A percentile compares a stretch with the other conserved stretches of the same genome.
Evolutionary conservation across 805 yeast genomes (phyloP).

Genomic region (Sugiyamaella lignohabitans): DNA sequence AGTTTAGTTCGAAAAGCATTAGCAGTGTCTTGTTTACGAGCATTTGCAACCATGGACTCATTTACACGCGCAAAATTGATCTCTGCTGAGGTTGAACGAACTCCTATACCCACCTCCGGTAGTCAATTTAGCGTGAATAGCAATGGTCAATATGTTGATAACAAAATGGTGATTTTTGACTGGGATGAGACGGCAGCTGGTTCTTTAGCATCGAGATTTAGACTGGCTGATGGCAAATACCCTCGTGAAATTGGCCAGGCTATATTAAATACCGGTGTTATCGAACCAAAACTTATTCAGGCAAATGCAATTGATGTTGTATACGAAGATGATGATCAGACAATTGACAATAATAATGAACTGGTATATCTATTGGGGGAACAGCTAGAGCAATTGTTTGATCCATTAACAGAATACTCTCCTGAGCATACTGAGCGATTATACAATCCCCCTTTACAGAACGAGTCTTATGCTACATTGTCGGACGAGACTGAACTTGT

Average conservation of each 20-base stretch:
- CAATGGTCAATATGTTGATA: constrained; percentile 1
- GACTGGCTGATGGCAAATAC: constrained; percentile 42
- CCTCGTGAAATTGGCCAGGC: constrained; percentile 55
- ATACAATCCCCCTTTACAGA: constrained; percentile 53
- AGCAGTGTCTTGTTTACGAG: constrained; percentile 66
- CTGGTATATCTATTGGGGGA: constrained; percentile 74
- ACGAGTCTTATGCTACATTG: constrained; percentile 9
- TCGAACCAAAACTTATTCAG: constrained; percentile 43
- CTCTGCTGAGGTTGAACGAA: constrained; percentile 1
- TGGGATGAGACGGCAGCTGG: constrained; percentile 89
- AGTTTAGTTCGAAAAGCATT: constrained; percentile 66
- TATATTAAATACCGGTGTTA: constrained; percentile 50
- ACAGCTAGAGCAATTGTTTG: constrained; percentile 82
- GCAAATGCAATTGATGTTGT: constrained; percentile 68
- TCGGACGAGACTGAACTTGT: constrained; percentile 34
- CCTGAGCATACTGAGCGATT: constrained; percentile 77
- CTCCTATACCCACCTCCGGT: background rate
- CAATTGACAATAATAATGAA: constrained; percentile 62
- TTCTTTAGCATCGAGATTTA: constrained; percentile 60
- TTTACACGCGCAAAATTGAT: constrained; percentile 18
- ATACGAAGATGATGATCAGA: constrained; percentile 48
- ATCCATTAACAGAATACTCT: constrained; percentile 83
- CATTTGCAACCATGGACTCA: constrained; percentile 52
- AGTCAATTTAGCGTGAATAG: background rate
- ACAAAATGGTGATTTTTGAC: constrained; percentile 28